phyloP scores from a whole-genome alignment of 257 asterid species.

The Plectranthus barbatus region DNA sequence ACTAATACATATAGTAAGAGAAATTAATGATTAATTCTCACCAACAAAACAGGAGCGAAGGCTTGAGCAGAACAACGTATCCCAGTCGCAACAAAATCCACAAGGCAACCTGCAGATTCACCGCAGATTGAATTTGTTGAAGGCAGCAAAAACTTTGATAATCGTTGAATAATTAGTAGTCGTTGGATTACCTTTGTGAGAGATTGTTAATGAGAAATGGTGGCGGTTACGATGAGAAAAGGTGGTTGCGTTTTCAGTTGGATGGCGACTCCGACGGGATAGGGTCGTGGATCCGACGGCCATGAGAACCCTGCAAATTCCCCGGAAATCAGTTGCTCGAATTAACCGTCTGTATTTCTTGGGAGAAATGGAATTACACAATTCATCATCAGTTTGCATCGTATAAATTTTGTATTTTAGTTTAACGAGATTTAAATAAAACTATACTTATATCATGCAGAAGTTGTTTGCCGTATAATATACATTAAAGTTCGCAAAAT shows the following conservation, averaged over 20 bases:
- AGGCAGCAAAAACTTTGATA: not conserved
- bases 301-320: constrained; percentile 20
- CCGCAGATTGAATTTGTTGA: not conserved
- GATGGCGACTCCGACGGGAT: constrained; percentile 31
- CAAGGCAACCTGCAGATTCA: constrained; percentile 7
- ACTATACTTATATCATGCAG: too few species aligned
- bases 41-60: not conserved
- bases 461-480: too few species aligned
- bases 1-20: not conserved
- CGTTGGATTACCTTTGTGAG: not conserved
- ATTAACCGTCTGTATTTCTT: not conserved
- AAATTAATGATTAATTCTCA: not conserved
- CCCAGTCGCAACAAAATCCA: constrained; percentile 9
- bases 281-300: constrained; percentile 22
- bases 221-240: constrained; percentile 21
- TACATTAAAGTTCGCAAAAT: too few species aligned
- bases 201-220: not conserved
- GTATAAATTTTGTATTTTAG: too few species aligned
- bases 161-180: not conserved
- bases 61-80: constrained; percentile 5
- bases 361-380: too few species aligned
- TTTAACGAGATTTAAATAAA: too few species aligned
- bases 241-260: constrained; percentile 1
- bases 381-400: too few species aligned
- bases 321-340: constrained; percentile 20